These are phyloP conservation scores for Ogataea haglerorum DNA, from an alignment of 805 yeast species.

Conservation along the genomic window DNA sequence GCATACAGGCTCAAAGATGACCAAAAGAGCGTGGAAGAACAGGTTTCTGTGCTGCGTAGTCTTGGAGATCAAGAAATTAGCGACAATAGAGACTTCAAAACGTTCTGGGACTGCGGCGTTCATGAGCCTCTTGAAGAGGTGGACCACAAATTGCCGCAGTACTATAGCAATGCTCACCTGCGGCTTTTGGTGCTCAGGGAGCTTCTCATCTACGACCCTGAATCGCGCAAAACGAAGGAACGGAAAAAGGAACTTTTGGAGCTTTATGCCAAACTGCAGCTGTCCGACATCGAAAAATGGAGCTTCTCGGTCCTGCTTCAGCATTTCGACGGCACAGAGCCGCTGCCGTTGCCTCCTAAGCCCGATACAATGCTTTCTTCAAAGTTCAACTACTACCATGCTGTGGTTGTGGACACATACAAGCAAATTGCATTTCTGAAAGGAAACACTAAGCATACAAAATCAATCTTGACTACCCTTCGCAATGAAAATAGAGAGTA, in stretches of 20 bases:
- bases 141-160: slow-evolving; percentile 14
- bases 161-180: slow-evolving; percentile 31
- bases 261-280: slow-evolving; percentile 13
- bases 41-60: slow-evolving; percentile 14
- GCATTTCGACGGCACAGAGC: slow-evolving; percentile 5
- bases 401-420: slow-evolving; percentile 22
- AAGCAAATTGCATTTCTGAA: slow-evolving; percentile 19
- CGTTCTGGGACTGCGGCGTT: slow-evolving; percentile 51
- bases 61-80: slow-evolving; percentile 27
- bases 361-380: slow-evolving; percentile 19
- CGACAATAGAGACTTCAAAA: slow-evolving; percentile 61
- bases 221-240: slow-evolving; percentile 27
- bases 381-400: slow-evolving; percentile 23
- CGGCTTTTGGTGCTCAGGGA: slow-evolving; percentile 38
- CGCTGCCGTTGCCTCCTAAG: slow-evolving; percentile 8
- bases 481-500: slow-evolving; percentile 19
- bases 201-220: slow-evolving; percentile 35
- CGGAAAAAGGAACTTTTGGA: slow-evolving; percentile 16
- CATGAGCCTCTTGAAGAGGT: slow-evolving; percentile 28
- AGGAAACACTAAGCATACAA: not conserved
- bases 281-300: slow-evolving; percentile 40
- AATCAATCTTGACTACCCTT: slow-evolving; percentile 6
- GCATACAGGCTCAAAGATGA: slow-evolving; percentile 32
- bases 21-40: slow-evolving; percentile 12
- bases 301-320: slow-evolving; percentile 19